Conservation (phyloP, 768 basidiomycete species). For the Auricularia cornea region DNA sequence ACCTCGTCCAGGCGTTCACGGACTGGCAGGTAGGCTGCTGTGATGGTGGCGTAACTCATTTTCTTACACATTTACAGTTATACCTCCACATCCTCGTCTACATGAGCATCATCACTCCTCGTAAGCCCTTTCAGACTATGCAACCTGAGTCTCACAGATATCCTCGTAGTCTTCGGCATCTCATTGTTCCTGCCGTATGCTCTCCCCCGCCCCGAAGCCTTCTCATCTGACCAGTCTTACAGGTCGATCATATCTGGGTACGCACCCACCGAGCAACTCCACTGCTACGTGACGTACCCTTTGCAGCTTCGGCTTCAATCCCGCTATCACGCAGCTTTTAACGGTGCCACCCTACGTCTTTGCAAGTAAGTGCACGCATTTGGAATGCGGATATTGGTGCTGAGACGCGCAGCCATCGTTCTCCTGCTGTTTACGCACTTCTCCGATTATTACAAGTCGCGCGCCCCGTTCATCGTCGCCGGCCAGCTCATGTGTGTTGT, state of each 20-base stretch:
- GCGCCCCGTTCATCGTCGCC: background rate
- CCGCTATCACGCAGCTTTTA: slow-evolving; percentile 6
- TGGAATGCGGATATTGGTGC: background rate
- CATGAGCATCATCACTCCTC: slow-evolving; percentile 48
- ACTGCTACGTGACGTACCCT: too few species aligned
- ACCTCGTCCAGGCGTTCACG: slow-evolving; percentile 42
- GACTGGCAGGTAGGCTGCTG: slow-evolving; percentile 52
- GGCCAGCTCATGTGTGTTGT: background rate
- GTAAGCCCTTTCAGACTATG: slow-evolving; percentile 32
- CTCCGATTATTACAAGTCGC: background rate
- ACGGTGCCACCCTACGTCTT: slow-evolving; percentile 7
- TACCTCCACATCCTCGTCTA: slow-evolving; percentile 52
- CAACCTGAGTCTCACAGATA: background rate
- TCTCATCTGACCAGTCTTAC: background rate
- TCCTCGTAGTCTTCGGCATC: slow-evolving; percentile 50
- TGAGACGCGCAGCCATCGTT: background rate
- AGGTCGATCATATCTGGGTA: slow-evolving; percentile 55
- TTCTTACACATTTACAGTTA: slow-evolving; percentile 20
- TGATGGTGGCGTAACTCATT: background rate
- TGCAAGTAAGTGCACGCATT: background rate
- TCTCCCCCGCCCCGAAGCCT: background rate
- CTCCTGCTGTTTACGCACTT: background rate
- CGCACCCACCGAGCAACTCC: too few species aligned
- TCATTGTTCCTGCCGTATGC: slow-evolving; percentile 64
- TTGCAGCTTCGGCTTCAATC: slow-evolving; percentile 5